Evolutionary conservation across 2,329 filamentous ascomycete genomes (phyloP), one percentile per base, ranked within the genome.

Genomic region (Bimuria novae-zelandiae): DNA sequence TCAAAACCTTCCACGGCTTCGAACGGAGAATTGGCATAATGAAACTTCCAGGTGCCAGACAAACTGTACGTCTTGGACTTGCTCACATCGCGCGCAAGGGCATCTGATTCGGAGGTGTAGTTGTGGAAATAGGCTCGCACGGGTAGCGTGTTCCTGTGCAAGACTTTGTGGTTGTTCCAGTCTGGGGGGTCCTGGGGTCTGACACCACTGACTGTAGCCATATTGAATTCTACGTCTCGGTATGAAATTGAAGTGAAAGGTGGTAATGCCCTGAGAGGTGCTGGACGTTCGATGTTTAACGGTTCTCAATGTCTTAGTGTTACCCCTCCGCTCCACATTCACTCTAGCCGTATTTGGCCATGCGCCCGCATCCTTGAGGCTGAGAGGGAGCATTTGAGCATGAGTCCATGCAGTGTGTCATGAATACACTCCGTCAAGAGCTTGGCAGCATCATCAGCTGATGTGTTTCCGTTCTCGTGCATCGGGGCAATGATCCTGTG

Each of bases 131-230:
- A 76, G 43, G 82, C 80, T 51, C 84, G 79, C 4, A 83, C 80
- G 7, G 81, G 74, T 5, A 87, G 75, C 1, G 82, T 84, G 59
- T 85, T 85, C 57, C 79, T 80, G 65, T 86, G 85, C 14, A 87
- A 75, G 25, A 87, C 75, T 3, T 77, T 64, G 51, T 85, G 76
- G 60, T 87, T 87, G 67, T 78, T 83, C 83, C 84, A 87, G 64
- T 87, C 84, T 0, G 83, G 83, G n/a, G 54, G 39, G 12, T 48
- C 53, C 25, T 56, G 52, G 17, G 68, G 68, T 36, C 46, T 52
- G 22, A 40, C 27, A 19, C 43, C 43, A 30, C 17, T 43, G 5
- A 46, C 21, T 36, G 44, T 29, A 47, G 44, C 16, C 44, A 52
- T 53, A 33, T 21, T 47, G 44, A 8, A 7, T 5, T 47, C n/a